Conservation (phyloP, 331 rosid genomes). For the Saraca asoca region DNA sequence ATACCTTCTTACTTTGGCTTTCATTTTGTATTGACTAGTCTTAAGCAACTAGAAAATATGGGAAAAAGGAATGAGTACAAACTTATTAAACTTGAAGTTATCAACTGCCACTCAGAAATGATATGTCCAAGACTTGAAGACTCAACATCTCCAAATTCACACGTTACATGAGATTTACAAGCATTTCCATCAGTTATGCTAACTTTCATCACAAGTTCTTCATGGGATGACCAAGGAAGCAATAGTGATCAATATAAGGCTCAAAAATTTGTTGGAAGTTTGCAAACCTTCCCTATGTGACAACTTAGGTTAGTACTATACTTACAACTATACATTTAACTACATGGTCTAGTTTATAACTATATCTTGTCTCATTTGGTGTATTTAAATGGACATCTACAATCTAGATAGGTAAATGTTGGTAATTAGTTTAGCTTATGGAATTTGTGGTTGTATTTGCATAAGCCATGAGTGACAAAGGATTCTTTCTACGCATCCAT, state of each 20-base stretch:
- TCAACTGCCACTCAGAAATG: too few species aligned
- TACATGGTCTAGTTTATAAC: constrained; percentile 24
- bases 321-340: too few species aligned
- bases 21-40: too few species aligned
- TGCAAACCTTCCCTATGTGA: constrained; percentile 67
- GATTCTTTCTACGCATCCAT: constrained; percentile 17
- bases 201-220: constrained; percentile 68
- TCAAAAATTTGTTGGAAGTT: constrained; percentile 69
- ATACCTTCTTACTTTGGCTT: too few species aligned
- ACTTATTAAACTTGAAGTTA: too few species aligned
- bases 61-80: too few species aligned
- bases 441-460: neutral
- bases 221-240: constrained; percentile 88
- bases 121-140: too few species aligned
- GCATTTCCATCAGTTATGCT: too few species aligned
- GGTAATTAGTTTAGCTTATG: too few species aligned
- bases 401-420: constrained; percentile 41
- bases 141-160: too few species aligned
- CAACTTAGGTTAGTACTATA: constrained; percentile 51
- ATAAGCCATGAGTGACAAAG: constrained; percentile 10
- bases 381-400: constrained; percentile 45
- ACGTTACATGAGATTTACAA: too few species aligned
- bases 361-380: constrained; percentile 30
- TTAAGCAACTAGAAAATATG: too few species aligned
- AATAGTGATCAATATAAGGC: constrained; percentile 64